Conservation (phyloP, 129 eudicot species). For the Mikania micrantha region DNA sequence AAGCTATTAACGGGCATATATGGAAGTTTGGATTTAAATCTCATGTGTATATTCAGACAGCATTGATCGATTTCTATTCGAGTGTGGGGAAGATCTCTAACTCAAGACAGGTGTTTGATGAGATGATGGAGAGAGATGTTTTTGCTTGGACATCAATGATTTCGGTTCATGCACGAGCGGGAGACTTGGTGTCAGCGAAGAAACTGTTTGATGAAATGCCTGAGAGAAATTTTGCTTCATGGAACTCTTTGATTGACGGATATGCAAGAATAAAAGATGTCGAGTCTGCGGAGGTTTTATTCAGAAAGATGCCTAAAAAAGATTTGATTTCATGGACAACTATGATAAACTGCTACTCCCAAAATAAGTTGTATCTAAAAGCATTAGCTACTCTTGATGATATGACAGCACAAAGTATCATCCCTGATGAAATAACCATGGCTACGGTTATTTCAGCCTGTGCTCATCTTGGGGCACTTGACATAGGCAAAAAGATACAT, state of each 20-base stretch:
- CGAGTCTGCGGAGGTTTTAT: constrained; percentile 52
- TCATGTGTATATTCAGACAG: constrained; percentile 59
- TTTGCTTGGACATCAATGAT: constrained; percentile 69
- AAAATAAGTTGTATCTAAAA: constrained; percentile 40
- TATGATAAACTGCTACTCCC: constrained; percentile 66
- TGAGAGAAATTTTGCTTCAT: constrained; percentile 52
- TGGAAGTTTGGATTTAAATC: constrained; percentile 57
- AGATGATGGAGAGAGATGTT: constrained; percentile 54
- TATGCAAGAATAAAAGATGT: constrained; percentile 55
- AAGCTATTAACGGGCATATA: constrained; percentile 56
- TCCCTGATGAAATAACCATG: constrained; percentile 71
- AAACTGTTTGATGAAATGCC: constrained; percentile 67
- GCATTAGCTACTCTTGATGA: constrained; percentile 45
- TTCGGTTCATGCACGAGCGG: constrained; percentile 42
- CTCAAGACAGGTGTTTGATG: constrained; percentile 57
- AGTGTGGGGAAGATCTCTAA: constrained; percentile 35
- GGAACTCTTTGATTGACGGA: constrained; percentile 74
- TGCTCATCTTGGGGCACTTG: constrained; percentile 75
- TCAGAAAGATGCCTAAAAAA: constrained; percentile 37
- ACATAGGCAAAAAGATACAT: constrained; percentile 63
- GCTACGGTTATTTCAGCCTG: constrained; percentile 62
- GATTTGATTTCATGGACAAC: constrained; percentile 91
- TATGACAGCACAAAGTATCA: constrained; percentile 41
- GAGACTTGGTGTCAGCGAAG: constrained; percentile 61
- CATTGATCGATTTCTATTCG: constrained; percentile 69